These are phyloP conservation scores for Noccaea caerulescens DNA, from an alignment of 345 rosid genomes.

Conservation along the genomic window DNA sequence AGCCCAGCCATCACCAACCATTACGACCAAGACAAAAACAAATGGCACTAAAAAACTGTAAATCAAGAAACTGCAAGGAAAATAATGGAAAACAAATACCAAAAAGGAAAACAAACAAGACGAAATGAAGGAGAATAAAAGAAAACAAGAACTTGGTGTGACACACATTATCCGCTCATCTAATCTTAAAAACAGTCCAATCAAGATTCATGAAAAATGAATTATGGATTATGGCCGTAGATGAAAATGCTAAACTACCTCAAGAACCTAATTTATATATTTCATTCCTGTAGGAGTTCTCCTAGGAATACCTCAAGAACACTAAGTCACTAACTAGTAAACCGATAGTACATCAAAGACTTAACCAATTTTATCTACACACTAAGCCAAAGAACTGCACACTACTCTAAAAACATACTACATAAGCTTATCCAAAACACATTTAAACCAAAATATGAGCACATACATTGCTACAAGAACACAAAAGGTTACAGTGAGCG, in stretches of 20 bases:
- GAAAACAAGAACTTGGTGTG: constrained; percentile 20
- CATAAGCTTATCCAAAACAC: constrained; percentile 1
- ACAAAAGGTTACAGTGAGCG: constrained; percentile 34
- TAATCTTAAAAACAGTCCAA: constrained; percentile 7
- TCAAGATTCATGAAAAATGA: neutral
- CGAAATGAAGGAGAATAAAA: neutral
- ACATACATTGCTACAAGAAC: constrained; percentile 11
- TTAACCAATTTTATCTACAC: neutral
- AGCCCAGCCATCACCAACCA: constrained; percentile 1
- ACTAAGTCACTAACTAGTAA: neutral
- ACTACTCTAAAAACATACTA: neutral
- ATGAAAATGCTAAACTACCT: neutral
- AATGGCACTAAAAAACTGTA: constrained; percentile 13
- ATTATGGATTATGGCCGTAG: neutral
- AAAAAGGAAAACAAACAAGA: constrained; percentile 5
- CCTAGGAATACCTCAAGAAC: neutral
- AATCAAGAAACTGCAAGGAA: neutral
- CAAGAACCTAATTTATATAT: constrained; percentile 1
- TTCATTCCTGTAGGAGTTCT: neutral
- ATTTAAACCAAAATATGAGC: neutral
- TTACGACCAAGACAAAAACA: constrained; percentile 15
- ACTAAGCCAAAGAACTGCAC: neutral
- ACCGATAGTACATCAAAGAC: constrained; percentile 2
- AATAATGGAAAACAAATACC: constrained; percentile 3
- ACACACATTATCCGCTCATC: neutral